Evolutionary conservation across 306 rosid species (phyloP).

Genomic region (Coriaria nepalensis): DNA sequence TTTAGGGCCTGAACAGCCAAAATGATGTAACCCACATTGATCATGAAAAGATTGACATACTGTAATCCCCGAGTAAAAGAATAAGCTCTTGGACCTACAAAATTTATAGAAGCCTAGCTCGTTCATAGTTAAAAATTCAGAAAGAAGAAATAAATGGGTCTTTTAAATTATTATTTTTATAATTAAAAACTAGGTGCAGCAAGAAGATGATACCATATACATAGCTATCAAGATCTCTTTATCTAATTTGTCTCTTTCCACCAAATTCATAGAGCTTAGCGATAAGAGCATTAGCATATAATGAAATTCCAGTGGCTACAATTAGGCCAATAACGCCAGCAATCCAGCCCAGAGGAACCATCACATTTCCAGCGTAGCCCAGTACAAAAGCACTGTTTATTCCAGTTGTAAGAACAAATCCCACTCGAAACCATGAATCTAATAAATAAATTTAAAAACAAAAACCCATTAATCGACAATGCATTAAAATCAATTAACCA

Average conservation of each 20-base stretch:
- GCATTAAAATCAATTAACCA: background rate
- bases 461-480: background rate
- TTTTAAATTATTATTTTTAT: no score
- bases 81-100: slow-evolving; percentile 74
- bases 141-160: no score
- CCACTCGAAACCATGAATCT: slow-evolving; percentile 93
- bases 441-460: background rate
- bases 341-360: slow-evolving; percentile 88
- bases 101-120: no score
- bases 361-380: slow-evolving; percentile 75
- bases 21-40: slow-evolving; percentile 72
- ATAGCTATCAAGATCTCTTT: slow-evolving; percentile 83
- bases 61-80: slow-evolving; percentile 76
- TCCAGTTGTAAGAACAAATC: slow-evolving; percentile 80
- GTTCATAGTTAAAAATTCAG: no score
- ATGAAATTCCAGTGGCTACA: slow-evolving; percentile 58
- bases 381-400: slow-evolving; percentile 82
- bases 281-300: slow-evolving; percentile 66
- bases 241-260: slow-evolving; percentile 85
- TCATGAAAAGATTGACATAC: slow-evolving; percentile 90
- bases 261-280: slow-evolving; percentile 89
- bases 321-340: slow-evolving; percentile 61
- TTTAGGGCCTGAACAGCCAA: slow-evolving; percentile 88
- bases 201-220: slow-evolving; percentile 40
- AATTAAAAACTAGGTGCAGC: no score